A percentile compares a stretch with the other conserved stretches of the same genome.
Conservation (phyloP, 208 protist genomes). For the Leishmania gerbilli region DNA sequence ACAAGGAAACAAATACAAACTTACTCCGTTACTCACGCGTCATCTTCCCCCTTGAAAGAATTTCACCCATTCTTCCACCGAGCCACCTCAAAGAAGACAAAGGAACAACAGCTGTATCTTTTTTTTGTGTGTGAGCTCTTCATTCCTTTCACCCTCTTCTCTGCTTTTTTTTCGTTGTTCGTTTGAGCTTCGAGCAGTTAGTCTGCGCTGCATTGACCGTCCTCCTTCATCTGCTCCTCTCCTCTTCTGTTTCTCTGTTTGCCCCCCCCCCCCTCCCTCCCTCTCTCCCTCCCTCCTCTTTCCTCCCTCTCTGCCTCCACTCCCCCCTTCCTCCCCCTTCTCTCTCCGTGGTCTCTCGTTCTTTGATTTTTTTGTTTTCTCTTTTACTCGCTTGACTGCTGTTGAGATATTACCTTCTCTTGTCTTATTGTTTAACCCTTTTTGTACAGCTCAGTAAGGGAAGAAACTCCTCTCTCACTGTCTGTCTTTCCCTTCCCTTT, state of each 20-base stretch:
- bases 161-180: background rate
- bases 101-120: background rate
- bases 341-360: conserved; percentile 4
- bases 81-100: background rate
- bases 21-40: background rate
- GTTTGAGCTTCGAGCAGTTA: background rate
- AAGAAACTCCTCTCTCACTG: background rate
- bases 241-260: conserved; percentile 9
- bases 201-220: background rate
- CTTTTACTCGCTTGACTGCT: conserved; percentile 3
- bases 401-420: background rate
- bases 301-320: background rate
- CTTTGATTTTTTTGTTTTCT: conserved; percentile 5
- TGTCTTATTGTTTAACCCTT: background rate
- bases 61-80: background rate
- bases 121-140: background rate
- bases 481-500: background rate
- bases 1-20: background rate
- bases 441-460: conserved; percentile 11
- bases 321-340: background rate
- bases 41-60: background rate
- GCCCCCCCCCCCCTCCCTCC: background rate
- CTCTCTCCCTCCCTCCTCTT: background rate
- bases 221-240: background rate
- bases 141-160: background rate